phyloP scores from a whole-genome alignment of 2,329 filamentous ascomycete species.

The Paramyrothecium sp. region DNA sequence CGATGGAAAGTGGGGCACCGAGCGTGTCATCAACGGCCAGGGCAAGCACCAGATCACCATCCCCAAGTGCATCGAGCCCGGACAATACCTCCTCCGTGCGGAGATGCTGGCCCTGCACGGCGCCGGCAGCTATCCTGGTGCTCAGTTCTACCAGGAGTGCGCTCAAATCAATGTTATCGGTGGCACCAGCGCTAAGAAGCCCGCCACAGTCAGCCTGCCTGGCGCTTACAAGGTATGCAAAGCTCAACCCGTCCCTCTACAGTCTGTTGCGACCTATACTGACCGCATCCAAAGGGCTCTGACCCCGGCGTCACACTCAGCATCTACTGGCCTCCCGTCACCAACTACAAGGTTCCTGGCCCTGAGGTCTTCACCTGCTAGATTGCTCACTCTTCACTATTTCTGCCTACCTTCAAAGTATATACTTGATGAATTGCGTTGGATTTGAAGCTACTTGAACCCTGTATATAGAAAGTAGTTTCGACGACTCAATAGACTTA shows the following conservation, averaged over 20 bases:
- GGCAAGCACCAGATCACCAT: conserved; percentile 49
- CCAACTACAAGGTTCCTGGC: conserved; percentile 20
- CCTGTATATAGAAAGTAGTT: too few relatives aligned
- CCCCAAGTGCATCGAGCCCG: conserved; percentile 49
- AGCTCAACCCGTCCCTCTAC: background rate
- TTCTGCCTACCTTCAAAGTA: too few relatives aligned
- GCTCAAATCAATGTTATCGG: conserved; percentile 36
- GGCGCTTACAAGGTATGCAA: conserved; percentile 17
- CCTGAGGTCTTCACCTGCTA: conserved; percentile 20
- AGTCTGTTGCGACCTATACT: background rate
- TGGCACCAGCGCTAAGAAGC: conserved; percentile 15
- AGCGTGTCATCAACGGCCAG: conserved; percentile 42
- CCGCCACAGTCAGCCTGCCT: conserved; percentile 21
- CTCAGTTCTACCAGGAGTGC: conserved; percentile 45
- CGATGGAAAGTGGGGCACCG: conserved; percentile 40
- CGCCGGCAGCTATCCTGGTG: conserved; percentile 39
- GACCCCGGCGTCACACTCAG: conserved; percentile 21
- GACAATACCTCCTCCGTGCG: conserved; percentile 58
- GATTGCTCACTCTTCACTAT: background rate
- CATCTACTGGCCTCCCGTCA: conserved; percentile 19
- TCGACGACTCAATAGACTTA: too few relatives aligned
- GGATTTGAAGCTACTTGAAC: too few relatives aligned
- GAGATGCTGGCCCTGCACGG: conserved; percentile 59
- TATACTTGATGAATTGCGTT: too few relatives aligned
- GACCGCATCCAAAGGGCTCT: conserved; percentile 4